Conservation (phyloP, 305 asterid species). For the Fraxinus paxiana region DNA sequence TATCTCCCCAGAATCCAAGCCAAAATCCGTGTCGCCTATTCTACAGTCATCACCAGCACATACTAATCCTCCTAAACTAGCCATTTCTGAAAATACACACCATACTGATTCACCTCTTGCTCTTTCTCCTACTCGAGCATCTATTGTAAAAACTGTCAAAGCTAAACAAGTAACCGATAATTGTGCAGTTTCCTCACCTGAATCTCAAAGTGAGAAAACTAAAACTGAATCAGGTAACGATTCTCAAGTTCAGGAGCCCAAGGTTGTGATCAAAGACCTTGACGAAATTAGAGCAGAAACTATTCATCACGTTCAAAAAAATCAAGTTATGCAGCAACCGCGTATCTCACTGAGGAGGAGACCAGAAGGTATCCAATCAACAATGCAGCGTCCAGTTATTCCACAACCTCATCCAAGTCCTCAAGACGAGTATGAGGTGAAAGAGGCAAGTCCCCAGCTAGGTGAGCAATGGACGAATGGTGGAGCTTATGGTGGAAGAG, state of each 20-base stretch:
- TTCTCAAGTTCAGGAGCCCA: constrained; percentile 20
- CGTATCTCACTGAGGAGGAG: constrained; percentile 22
- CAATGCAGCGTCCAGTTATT: constrained; percentile 41
- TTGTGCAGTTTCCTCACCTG: constrained; percentile 8
- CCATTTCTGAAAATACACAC: constrained; percentile 19
- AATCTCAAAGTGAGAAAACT: constrained; percentile 13
- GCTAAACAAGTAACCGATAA: constrained; percentile 17
- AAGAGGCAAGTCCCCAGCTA: constrained; percentile 45
- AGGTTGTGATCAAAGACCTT: constrained; percentile 16
- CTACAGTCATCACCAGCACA: not conserved
- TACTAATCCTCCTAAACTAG: constrained; percentile 20
- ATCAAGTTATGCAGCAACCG: constrained; percentile 34
- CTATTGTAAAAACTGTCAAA: constrained; percentile 23
- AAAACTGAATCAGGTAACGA: constrained; percentile 1
- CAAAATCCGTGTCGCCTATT: constrained; percentile 9
- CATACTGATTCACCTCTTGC: constrained; percentile 9
- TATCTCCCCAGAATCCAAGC: constrained; percentile 33
- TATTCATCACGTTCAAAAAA: constrained; percentile 33
- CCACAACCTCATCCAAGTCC: constrained; percentile 27
- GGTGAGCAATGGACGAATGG: constrained; percentile 50
- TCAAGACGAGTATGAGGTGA: constrained; percentile 56
- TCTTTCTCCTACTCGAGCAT: constrained; percentile 18
- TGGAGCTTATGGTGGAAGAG: constrained; percentile 37
- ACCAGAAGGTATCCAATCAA: constrained; percentile 15
- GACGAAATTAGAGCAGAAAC: constrained; percentile 28